Percentiles rank a stretch among this genome's conserved stretches.
These are phyloP conservation scores for Cephaloascus fragrans DNA, from an alignment of 805 yeast genomes.

Conservation along the genomic window DNA sequence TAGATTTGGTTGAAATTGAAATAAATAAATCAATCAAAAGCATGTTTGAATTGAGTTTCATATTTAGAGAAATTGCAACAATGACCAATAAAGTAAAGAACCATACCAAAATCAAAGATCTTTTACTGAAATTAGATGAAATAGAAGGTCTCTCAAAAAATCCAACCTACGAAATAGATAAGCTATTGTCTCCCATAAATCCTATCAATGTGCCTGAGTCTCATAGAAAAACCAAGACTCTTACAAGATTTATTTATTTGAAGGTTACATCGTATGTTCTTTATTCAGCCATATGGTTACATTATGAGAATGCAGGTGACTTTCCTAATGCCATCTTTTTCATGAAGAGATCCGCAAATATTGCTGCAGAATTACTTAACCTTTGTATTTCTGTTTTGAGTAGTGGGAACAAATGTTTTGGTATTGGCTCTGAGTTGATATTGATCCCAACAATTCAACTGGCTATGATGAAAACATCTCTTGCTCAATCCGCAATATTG, in stretches of 20 bases:
- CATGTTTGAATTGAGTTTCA: slow-evolving; percentile 11
- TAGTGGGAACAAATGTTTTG: not conserved
- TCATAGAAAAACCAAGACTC: not conserved
- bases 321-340: not conserved
- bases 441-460: not conserved
- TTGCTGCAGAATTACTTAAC: not conserved
- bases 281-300: not conserved
- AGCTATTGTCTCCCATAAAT: not conserved
- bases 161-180: not conserved
- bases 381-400: not conserved
- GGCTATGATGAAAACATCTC: not conserved
- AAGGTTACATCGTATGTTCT: not conserved
- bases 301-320: not conserved
- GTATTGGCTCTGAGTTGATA: not conserved
- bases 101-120: slow-evolving; percentile 23
- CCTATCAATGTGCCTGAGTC: not conserved
- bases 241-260: not conserved
- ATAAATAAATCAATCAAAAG: slow-evolving; percentile 5
- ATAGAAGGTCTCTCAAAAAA: slow-evolving; percentile 19
- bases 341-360: not conserved
- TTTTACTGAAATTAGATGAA: slow-evolving; percentile 22
- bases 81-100: slow-evolving; percentile 16
- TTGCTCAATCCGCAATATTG: not conserved
- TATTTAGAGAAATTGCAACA: slow-evolving; percentile 18
- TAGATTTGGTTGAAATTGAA: slow-evolving; percentile 5